phyloP scores from a whole-genome alignment of 1,284 basidiomycete species.

The Peniophora sp. region DNA sequence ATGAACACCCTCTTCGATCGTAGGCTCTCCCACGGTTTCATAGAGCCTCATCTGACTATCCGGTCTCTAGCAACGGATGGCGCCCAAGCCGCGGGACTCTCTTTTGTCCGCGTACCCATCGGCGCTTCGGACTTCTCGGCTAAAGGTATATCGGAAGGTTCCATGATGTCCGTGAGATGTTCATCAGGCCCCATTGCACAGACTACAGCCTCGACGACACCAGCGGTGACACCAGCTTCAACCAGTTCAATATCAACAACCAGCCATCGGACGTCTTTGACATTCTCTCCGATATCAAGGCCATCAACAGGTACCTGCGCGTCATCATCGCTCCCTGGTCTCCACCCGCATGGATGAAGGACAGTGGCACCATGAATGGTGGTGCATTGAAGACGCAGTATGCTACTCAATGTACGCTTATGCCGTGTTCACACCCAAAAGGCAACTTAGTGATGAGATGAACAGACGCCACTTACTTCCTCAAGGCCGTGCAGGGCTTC shows the following conservation, averaged over 20 bases:
- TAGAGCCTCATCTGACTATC: background rate
- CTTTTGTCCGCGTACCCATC: constrained; percentile 42
- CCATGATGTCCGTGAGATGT: background rate
- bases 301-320: constrained; percentile 32
- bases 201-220: constrained; percentile 43
- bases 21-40: constrained; percentile 14
- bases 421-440: background rate
- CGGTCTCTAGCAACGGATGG: constrained; percentile 34
- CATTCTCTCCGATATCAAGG: constrained; percentile 35
- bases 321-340: constrained; percentile 45
- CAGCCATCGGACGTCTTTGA: constrained; percentile 39
- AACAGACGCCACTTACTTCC: constrained; percentile 40
- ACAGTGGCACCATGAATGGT: constrained; percentile 33
- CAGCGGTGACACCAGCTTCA: constrained; percentile 33
- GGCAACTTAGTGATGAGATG: background rate
- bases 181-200: constrained; percentile 10
- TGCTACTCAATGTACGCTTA: constrained; percentile 24
- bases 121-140: constrained; percentile 44
- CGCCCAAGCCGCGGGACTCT: constrained; percentile 36
- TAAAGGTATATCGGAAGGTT: constrained; percentile 12
- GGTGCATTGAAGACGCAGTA: constrained; percentile 24
- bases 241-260: constrained; percentile 31
- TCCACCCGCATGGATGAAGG: constrained; percentile 51
- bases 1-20: constrained; percentile 39
- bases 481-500: constrained; percentile 33